Conservation (phyloP, 768 basidiomycete species). For the Russula brevipes region DNA sequence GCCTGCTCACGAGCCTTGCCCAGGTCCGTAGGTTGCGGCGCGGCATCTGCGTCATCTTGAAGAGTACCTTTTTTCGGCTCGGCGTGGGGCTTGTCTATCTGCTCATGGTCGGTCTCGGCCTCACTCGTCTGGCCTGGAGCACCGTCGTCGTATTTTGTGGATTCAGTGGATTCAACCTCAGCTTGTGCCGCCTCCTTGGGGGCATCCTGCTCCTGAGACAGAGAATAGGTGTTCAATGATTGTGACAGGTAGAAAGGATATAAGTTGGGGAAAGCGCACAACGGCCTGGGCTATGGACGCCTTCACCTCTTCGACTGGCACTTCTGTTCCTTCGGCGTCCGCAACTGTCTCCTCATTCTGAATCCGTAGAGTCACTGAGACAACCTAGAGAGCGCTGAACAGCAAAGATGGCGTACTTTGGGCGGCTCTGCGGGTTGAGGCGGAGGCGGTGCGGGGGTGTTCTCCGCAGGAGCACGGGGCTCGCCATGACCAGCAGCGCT, state of each 20-base stretch:
- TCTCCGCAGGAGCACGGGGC: conserved; percentile 46
- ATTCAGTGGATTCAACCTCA: conserved; percentile 24
- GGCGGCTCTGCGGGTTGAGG: conserved; percentile 1
- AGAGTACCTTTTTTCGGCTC: conserved; percentile 22
- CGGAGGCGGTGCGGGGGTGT: conserved; percentile 40
- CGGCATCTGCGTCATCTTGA: conserved; percentile 22
- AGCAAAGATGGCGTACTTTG: neutral
- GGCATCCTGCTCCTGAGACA: conserved; percentile 25
- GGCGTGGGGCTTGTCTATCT: conserved; percentile 25
- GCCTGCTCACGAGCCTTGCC: conserved; percentile 24
- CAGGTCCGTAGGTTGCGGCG: conserved; percentile 21
- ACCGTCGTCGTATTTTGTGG: conserved; percentile 18
- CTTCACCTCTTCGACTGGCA: conserved; percentile 28
- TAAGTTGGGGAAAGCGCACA: conserved; percentile 12
- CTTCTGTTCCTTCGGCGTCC: conserved; percentile 30
- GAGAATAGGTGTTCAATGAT: neutral
- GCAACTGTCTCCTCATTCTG: conserved; percentile 22
- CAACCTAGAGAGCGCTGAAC: neutral
- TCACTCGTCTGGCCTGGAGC: conserved; percentile 27
- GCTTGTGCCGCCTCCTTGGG: conserved; percentile 29
- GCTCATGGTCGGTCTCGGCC: conserved; percentile 27
- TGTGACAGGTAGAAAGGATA: neutral
- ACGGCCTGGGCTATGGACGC: conserved; percentile 27
- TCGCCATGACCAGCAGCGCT: conserved; percentile 52
- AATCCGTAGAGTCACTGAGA: neutral